Base-by-base conservation (phyloP, 805 yeast genomes). In the Candida parachauliodes region DNA sequence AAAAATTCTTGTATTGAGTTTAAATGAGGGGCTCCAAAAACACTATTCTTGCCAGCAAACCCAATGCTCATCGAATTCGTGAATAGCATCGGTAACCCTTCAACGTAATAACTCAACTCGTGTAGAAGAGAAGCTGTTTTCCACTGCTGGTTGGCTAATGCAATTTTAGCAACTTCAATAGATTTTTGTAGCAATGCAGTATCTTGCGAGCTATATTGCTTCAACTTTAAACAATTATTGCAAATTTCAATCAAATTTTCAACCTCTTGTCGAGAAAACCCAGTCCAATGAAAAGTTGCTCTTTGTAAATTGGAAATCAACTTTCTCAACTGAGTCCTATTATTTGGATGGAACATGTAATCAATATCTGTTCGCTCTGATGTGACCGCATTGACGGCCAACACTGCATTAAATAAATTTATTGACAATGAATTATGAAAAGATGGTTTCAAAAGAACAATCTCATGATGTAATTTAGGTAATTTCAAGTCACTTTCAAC, bases 241-340 rank as follows among this genome's bases (percentile, higher is more conserved):
- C 82, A 72, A 20, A 81, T 71, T 16, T 60, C 57, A 2, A 75
- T 51, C 54, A 82, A 62, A 16, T 71, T 62, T 34, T 75, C 74
- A 20, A 82, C 63, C 55, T 82, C 88, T 28, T 65, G 67, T 18
- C 69, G 66, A 9, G 81, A 67, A 50, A 82, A 82, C 0, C 88
- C 88, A 1, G 86, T 78, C 89, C 89, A 82, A 48, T 78, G 79
- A 52, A 82, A 81, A 0, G 88, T 79, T 1, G 83, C 78, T 41
- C 81, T 65, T 53, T 77, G 85, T 20, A 82, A 51, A 49, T 82
- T 82, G 3, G 75, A 70, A 9, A 82, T 71, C 45, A 82, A 63
- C 34, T 81, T 55, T 42, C 81, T 60, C 26, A 82, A 54, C 43
- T 79, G 80, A 14, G 54, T 54, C 28, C 76, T 61, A 47, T 80